Base-by-base conservation (phyloP, 257 asterid species). In the Fraxinus pennsylvanica region DNA sequence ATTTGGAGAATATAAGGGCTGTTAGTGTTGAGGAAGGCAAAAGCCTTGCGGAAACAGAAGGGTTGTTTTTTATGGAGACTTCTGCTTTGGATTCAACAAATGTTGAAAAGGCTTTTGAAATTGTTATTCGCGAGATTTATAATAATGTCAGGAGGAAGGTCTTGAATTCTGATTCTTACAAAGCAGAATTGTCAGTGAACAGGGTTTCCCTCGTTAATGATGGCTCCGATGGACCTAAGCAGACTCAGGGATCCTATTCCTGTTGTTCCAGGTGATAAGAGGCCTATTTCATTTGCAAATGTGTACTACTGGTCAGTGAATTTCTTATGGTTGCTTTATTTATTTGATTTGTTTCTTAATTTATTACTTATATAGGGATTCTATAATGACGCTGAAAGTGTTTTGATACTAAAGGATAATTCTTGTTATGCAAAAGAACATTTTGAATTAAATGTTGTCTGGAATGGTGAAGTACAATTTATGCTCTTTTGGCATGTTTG, bases 1-100 rank as follows among this genome's bases (percentile, higher is more conserved):
- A 89, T 71, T 84, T 89, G 82, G 91, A 80, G 54, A 85, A 78
- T 25, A 87, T 89, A 83, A 82, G 93, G 72, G 87, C 82, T 25
- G 89, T 87, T 77, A 89, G 87, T 69, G 74, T 87, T 38, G 91
- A 89, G 81, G 93, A 87, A 76, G 90, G 93, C 80, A 87, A 83
- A 84, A 81, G 80, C 81, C 84, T 89, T 6, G 91, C 93, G 5
- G 93, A 89, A 86, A 80, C 90, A 9, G 91, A 89, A 83, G 91
- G 93, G 35, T 63, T 89, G 70, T 89, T 86, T 79, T 89, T 89
- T 84, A 89, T 89, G 93, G 93, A 89, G 79, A 89, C 93, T 69
- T 89, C 93, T 52, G 93, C 93, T 4, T 65, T 89, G 67, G 91
- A 89, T 74, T 84, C 93, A 4, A 87, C 88, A 22, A 89, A 89